Evolutionary conservation across 345 rosid species (phyloP).

Genomic region (Acer negundo): DNA sequence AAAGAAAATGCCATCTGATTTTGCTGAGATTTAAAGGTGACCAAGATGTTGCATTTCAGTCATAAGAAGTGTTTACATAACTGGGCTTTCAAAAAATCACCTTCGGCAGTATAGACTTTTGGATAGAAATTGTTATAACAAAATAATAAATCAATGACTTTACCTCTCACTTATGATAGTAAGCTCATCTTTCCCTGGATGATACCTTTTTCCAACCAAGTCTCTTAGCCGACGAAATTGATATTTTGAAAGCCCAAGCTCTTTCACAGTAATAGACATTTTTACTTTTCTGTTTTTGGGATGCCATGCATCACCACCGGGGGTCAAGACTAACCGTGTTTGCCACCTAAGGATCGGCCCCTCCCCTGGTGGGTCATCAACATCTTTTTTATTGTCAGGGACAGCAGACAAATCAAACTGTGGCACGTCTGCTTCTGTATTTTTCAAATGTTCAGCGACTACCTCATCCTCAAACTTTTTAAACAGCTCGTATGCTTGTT

Average conservation of each 20-base stretch:
- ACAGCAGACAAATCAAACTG: conserved; percentile 55
- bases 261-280: conserved; percentile 89
- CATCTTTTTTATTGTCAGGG: conserved; percentile 48
- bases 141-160: conserved; percentile 8
- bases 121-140: not conserved
- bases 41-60: not conserved
- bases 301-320: conserved; percentile 99
- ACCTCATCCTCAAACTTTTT: conserved; percentile 89
- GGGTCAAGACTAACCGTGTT: conserved; percentile 82
- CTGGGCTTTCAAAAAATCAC: conserved; percentile 11
- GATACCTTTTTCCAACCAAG: conserved; percentile 84
- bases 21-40: not conserved
- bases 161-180: conserved; percentile 97
- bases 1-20: not conserved
- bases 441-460: conserved; percentile 64
- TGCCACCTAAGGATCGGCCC: conserved; percentile 94
- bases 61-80: not conserved
- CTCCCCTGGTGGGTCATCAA: conserved; percentile 84
- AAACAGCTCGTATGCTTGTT: conserved; percentile 79
- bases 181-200: conserved; percentile 95
- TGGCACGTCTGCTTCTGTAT: conserved; percentile 64
- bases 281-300: conserved; percentile 96
- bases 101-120: not conserved
- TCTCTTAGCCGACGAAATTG: conserved; percentile 75
- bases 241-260: conserved; percentile 86